Percentiles rank a stretch among this genome's conserved stretches.
Evolutionary conservation across 768 basidiomycete genomes (phyloP).

Genomic region (Hypholoma fasciculare): DNA sequence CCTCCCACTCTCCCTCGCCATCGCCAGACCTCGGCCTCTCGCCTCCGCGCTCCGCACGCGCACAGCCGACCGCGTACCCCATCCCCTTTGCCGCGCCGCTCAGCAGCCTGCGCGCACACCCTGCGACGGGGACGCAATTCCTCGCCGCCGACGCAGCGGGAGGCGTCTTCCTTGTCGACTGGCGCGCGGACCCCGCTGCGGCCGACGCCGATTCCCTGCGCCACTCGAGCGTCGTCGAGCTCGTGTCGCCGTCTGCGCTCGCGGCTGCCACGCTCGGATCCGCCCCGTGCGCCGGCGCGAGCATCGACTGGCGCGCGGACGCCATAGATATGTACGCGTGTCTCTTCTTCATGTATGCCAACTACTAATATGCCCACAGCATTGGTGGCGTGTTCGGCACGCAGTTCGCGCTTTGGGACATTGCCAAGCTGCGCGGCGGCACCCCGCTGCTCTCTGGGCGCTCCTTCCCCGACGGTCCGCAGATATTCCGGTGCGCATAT

Average conservation of each 20-base stretch:
- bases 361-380: conserved; percentile 32
- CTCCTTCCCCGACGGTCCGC: conserved; percentile 67
- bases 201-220: conserved; percentile 55
- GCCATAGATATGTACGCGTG: conserved; percentile 66
- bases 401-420: conserved; percentile 78
- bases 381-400: conserved; percentile 75
- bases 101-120: conserved; percentile 66
- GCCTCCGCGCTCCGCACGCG: conserved; percentile 37
- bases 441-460: conserved; percentile 63
- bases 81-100: conserved; percentile 76
- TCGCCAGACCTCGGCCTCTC: conserved; percentile 23
- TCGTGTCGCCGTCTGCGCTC: conserved; percentile 68
- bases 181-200: conserved; percentile 70
- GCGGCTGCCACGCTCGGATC: conserved; percentile 49
- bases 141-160: conserved; percentile 76
- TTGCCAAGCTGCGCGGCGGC: conserved; percentile 70
- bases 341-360: conserved; percentile 3
- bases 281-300: conserved; percentile 49
- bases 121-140: conserved; percentile 74
- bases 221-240: conserved; percentile 66
- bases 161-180: conserved; percentile 77
- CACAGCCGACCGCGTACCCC: conserved; percentile 77
- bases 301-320: conserved; percentile 68
- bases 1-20: conserved; percentile 26
- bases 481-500: conserved; percentile 68